Conservation (phyloP, 495 filamentous ascomycete species). For the Penicillium samsonianum region DNA sequence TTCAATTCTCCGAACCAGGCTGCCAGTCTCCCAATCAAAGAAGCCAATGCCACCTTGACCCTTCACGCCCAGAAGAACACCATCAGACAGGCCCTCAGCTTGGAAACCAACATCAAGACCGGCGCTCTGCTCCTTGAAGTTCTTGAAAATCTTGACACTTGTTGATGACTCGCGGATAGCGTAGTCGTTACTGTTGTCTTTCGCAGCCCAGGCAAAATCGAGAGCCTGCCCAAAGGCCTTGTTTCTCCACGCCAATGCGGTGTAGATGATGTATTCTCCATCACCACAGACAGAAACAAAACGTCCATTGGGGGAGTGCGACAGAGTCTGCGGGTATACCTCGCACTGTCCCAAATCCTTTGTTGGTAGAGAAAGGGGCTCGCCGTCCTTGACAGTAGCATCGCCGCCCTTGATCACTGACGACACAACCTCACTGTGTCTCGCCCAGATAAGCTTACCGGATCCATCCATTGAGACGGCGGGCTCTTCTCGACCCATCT, state of each 20-base stretch:
- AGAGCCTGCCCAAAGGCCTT: constrained; percentile 94
- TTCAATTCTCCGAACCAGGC: constrained; percentile 89
- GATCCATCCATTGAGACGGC: constrained; percentile 96
- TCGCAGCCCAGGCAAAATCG: constrained; percentile 96
- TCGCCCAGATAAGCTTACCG: constrained; percentile 94
- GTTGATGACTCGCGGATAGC: constrained; percentile 92
- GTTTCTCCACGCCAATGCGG: constrained; percentile 94
- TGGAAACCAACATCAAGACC: constrained; percentile 95
- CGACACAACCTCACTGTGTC: constrained; percentile 90
- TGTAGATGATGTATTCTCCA: constrained; percentile 98
- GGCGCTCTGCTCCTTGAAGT: constrained; percentile 90
- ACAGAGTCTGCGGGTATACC: constrained; percentile 90
- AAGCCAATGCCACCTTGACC: constrained; percentile 93
- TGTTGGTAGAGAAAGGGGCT: constrained; percentile 78
- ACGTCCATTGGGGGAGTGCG: constrained; percentile 95
- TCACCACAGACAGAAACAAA: constrained; percentile 98
- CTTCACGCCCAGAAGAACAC: constrained; percentile 91
- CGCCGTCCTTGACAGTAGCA: constrained; percentile 79
- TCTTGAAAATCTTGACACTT: constrained; percentile 94
- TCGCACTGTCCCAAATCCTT: constrained; percentile 96
- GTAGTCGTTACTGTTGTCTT: constrained; percentile 98
- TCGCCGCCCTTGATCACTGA: constrained; percentile 94
- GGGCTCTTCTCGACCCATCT: constrained; percentile 95
- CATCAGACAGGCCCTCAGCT: constrained; percentile 86
- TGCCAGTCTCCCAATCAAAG: constrained; percentile 93